Percentiles rank a stretch among this genome's conserved stretches.
Evolutionary conservation across 179 eudicot genomes (phyloP).

Genomic region (Nepenthes alata): DNA sequence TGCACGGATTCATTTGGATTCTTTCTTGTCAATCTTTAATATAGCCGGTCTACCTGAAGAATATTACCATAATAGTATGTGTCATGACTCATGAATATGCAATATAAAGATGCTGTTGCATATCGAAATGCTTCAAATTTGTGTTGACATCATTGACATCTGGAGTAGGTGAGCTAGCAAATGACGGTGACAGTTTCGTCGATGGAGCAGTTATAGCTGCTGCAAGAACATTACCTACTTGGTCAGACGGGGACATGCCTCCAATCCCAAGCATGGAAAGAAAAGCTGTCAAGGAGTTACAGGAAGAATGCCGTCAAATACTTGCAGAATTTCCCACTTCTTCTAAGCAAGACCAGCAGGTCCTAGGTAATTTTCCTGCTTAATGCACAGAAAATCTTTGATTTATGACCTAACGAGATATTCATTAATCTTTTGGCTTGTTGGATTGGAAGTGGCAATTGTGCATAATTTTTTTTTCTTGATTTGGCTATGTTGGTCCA

Average conservation of each 20-base stretch:
- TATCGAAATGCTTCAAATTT: too few species aligned
- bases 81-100: neutral
- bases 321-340: slow-evolving; percentile 64
- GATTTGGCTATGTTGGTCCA: too few species aligned
- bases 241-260: slow-evolving; percentile 83
- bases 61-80: slow-evolving; percentile 72
- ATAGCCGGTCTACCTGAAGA: slow-evolving; percentile 79
- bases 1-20: slow-evolving; percentile 65
- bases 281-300: slow-evolving; percentile 80
- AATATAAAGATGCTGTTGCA: neutral
- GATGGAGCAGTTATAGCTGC: slow-evolving; percentile 98
- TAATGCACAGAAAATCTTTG: too few species aligned
- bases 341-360: slow-evolving; percentile 60
- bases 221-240: slow-evolving; percentile 85
- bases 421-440: too few species aligned
- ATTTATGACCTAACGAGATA: too few species aligned
- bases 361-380: slow-evolving; percentile 45
- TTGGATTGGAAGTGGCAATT: too few species aligned
- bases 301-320: slow-evolving; percentile 69
- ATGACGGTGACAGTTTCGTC: slow-evolving; percentile 49
- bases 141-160: slow-evolving; percentile 1
- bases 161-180: slow-evolving; percentile 38
- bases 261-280: slow-evolving; percentile 74
- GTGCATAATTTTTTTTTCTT: too few species aligned
- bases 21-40: slow-evolving; percentile 94